Evolutionary conservation across 2,329 filamentous ascomycete genomes (phyloP).

Genomic region (Blastomyces parvus): DNA sequence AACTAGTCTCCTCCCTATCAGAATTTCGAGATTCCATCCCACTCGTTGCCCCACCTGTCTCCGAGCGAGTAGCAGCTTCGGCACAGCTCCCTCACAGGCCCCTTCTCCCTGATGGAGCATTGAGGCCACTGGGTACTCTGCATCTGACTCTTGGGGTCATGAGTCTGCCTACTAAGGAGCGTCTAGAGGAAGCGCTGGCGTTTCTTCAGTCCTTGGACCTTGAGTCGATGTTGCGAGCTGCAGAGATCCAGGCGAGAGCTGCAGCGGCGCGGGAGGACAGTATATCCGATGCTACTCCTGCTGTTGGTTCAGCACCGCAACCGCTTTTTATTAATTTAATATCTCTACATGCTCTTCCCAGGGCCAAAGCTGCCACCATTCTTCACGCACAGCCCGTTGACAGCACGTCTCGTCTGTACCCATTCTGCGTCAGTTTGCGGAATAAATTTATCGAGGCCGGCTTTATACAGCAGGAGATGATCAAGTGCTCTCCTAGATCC

Average conservation of each 20-base stretch:
- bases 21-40: slow-evolving; percentile 52
- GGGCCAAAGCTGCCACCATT: slow-evolving; percentile 28
- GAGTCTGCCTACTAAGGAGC: slow-evolving; percentile 51
- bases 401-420: slow-evolving; percentile 31
- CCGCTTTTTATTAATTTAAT: slow-evolving; percentile 39
- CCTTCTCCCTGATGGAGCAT: slow-evolving; percentile 54
- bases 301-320: slow-evolving; percentile 6
- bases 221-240: slow-evolving; percentile 27
- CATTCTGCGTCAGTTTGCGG: slow-evolving; percentile 34
- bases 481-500: slow-evolving; percentile 8
- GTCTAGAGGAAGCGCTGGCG: slow-evolving; percentile 38
- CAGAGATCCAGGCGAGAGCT: slow-evolving; percentile 25
- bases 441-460: slow-evolving; percentile 37
- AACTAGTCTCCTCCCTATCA: slow-evolving; percentile 55
- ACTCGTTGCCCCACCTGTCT: slow-evolving; percentile 10
- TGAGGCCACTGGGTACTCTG: slow-evolving; percentile 68
- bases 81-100: slow-evolving; percentile 29
- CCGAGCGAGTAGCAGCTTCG: slow-evolving; percentile 12
- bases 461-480: slow-evolving; percentile 25
- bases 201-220: slow-evolving; percentile 42
- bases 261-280: not conserved
- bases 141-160: slow-evolving; percentile 85
- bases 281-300: not conserved
- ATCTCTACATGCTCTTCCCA: slow-evolving; percentile 32
- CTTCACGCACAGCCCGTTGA: slow-evolving; percentile 35